Evolutionary conservation across 2,329 filamentous ascomycete genomes (phyloP).

Genomic region (Harringtonia aguacate): DNA sequence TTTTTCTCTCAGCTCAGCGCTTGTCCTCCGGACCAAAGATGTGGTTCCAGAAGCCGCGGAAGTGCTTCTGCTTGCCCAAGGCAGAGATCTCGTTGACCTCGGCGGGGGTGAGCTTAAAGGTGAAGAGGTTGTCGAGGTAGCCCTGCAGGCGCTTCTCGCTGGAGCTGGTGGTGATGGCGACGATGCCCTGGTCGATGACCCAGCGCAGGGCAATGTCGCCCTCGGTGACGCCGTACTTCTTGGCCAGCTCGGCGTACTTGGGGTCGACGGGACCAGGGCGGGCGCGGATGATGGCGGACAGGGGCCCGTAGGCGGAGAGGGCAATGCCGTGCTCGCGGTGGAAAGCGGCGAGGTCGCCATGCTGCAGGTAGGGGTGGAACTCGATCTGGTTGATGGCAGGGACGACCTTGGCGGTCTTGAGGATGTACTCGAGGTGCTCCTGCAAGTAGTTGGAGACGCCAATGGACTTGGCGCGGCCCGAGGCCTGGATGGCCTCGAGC

Average conservation of each 20-base stretch:
- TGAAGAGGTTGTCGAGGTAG: slow-evolving; percentile 38
- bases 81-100: slow-evolving; percentile 47
- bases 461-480: slow-evolving; percentile 57
- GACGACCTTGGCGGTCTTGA: slow-evolving; percentile 46
- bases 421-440: slow-evolving; percentile 41
- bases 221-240: slow-evolving; percentile 46
- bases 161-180: slow-evolving; percentile 48
- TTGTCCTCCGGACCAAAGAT: slow-evolving; percentile 41
- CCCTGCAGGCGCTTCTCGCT: slow-evolving; percentile 46
- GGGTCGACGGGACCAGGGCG: slow-evolving; percentile 41
- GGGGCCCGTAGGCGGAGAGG: slow-evolving; percentile 42
- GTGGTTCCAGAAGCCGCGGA: slow-evolving; percentile 45
- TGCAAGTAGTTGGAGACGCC: slow-evolving; percentile 67
- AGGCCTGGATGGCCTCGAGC: slow-evolving; percentile 54
- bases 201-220: slow-evolving; percentile 49
- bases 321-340: slow-evolving; percentile 47
- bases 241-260: slow-evolving; percentile 37
- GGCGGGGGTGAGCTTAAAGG: slow-evolving; percentile 47
- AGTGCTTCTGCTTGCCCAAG: slow-evolving; percentile 49
- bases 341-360: slow-evolving; percentile 46
- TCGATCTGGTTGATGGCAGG: slow-evolving; percentile 76
- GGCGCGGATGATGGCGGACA: slow-evolving; percentile 39
- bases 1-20: no score
- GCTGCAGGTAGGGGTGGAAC: slow-evolving; percentile 66
- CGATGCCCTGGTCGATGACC: slow-evolving; percentile 47